Evolutionary conservation across 2,329 filamentous ascomycete species (phyloP).

Genomic region (Microcyclosporella mali): DNA sequence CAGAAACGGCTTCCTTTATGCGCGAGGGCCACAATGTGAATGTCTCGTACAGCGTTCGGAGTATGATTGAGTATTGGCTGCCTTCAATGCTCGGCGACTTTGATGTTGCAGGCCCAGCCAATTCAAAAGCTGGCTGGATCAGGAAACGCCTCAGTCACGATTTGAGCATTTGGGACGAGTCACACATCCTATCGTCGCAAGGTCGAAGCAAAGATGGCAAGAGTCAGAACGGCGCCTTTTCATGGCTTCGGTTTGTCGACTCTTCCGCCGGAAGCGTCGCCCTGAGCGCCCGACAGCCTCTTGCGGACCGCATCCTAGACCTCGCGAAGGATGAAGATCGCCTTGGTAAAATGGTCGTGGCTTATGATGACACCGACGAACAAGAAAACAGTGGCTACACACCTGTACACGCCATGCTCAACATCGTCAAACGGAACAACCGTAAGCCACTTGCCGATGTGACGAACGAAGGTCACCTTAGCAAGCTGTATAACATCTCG

Average conservation of each 20-base stretch:
- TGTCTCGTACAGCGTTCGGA: slow-evolving; percentile 83
- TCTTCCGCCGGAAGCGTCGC: slow-evolving; percentile 67
- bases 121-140: slow-evolving; percentile 70
- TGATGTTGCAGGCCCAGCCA: slow-evolving; percentile 65
- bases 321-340: slow-evolving; percentile 46
- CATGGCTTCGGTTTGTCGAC: slow-evolving; percentile 84
- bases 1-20: slow-evolving; percentile 90
- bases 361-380: slow-evolving; percentile 60
- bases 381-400: slow-evolving; percentile 49
- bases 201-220: slow-evolving; percentile 23
- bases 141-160: slow-evolving; percentile 70
- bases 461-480: slow-evolving; percentile 65
- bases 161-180: slow-evolving; percentile 85
- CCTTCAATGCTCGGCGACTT: slow-evolving; percentile 79
- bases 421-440: slow-evolving; percentile 66
- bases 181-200: slow-evolving; percentile 55
- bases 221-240: slow-evolving; percentile 64
- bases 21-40: slow-evolving; percentile 76
- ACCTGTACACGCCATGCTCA: slow-evolving; percentile 72
- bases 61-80: slow-evolving; percentile 74
- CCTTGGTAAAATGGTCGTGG: slow-evolving; percentile 59
- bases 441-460: slow-evolving; percentile 62
- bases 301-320: slow-evolving; percentile 68
- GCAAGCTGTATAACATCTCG: slow-evolving; percentile 73
- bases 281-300: slow-evolving; percentile 58